Evolutionary conservation across 2,329 filamentous ascomycete species (phyloP), one percentile per base, ranked within the genome.

Genomic region (Diaporthe nobilis): DNA sequence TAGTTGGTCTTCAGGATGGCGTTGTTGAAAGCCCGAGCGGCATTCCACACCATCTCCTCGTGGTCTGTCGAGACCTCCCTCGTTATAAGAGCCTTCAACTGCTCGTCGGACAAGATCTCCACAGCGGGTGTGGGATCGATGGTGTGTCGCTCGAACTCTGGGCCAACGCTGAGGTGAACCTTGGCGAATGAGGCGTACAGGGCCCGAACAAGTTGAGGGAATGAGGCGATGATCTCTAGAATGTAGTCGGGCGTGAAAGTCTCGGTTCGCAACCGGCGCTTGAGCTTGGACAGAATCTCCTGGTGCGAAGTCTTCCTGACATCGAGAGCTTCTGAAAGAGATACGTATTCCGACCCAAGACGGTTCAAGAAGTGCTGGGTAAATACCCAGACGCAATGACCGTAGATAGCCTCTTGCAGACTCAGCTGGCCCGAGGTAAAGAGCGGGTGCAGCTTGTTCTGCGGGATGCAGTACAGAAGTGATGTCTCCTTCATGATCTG

Each of bases 401-500:
- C 96, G 83, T 99, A 99, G 81, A 98, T 95, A 17, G 96, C 96
- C 87, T 99, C 97, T 84, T 99, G 97, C 71, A 99, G 89, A 82
- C 96, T 98, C 78, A 99, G 89, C 80, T 93, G 91, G 68, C 96
- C 96, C 22, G 91, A 92, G 70, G 94, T 94, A 84, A 99, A 99
- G 80, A 98, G 91, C 75, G 90, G 88, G 85, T 98, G 96, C 84
- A 99, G 95, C 85, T 96, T 97, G 89, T 98, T 99, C 85, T 98
- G 96, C 20, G 97, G 97, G 79, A 99, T 94, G 84, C 97, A 99
- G 91, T 98, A 99, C 25, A 99, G 89, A 75, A 99, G 90, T 2
- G 97, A 98, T 70, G 98, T 93, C 85, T 99, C 97, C 90, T 98
- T 98, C 88, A 97, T 98, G 87, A 99, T 98, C 86, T 99, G 97